Base-by-base conservation (phyloP, 129 eudicot genomes). In the Centaurea solstitialis region DNA sequence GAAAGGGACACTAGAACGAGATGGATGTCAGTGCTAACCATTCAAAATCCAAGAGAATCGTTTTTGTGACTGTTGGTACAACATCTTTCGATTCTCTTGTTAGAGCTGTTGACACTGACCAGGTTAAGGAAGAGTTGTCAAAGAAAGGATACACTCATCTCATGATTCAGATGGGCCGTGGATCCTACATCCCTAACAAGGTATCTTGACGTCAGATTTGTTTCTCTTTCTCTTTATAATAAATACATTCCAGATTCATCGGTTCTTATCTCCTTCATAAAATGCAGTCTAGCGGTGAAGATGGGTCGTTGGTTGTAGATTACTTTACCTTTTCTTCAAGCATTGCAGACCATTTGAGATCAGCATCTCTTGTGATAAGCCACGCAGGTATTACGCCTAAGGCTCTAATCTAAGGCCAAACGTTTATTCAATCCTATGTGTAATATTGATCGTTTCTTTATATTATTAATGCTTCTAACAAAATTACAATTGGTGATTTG, bases 131-230 rank as follows among this genome's bases (percentile, higher is more conserved):
- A 70, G 93, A 91, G 57, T 72, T 96, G 81, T 85, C 64, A 22
- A 83, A 80, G 45, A 93, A 87, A 84, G 99, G 99, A 11, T 96
- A 89, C 82, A 96, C 93, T 2, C 89, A 93, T 71, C 93, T 96
- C 74, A 85, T 96, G 45, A 96, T 96, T 84, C 99, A 96, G 85
- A 89, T 91, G 96, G 98, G 99, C 0, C 97, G 97, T 76, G 99
- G 99, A 47, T 85, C 97, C 43, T 96, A 91, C 88, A 66, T 93
- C 86, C 99, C 99, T 8, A 74, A 82, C 18, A 87, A 83, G 99
- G 98, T 96, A 86, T 59, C 74, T 67, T 68, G 20, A 76, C 33
- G 17, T 45, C 57, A 45, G 13, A 26, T 38, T 71, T 17, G 13
- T 10, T 13, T 71, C 15, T 71, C 15, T 22, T 5, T 64, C 6